A percentile compares a stretch with the other conserved stretches of the same genome.
Evolutionary conservation across 495 filamentous ascomycete species (phyloP).

Genomic region (Neurospora sp.): DNA sequence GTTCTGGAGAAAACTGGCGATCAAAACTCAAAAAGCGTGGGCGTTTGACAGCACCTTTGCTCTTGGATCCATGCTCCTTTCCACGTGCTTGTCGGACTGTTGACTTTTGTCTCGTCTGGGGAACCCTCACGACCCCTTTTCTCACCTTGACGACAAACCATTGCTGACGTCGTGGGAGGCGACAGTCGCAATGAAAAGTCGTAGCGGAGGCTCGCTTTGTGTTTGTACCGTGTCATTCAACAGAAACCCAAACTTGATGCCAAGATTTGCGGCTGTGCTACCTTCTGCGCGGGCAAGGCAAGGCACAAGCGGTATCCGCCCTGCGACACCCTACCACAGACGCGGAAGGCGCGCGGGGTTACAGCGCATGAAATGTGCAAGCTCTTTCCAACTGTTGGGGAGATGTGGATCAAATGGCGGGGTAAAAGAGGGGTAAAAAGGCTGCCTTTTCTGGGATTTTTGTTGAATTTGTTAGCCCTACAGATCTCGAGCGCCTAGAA

Average conservation of each 20-base stretch:
- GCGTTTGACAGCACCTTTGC: not conserved
- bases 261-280: not conserved
- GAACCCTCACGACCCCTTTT: not conserved
- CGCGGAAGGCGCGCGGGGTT: not conserved
- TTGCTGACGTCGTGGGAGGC: not conserved
- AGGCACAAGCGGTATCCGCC: not conserved
- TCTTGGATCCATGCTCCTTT: not conserved
- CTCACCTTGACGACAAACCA: not conserved
- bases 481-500: not conserved
- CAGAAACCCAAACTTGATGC: not conserved
- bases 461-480: conserved; percentile 1
- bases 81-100: not conserved
- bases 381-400: conserved; percentile 12
- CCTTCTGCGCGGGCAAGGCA: not conserved
- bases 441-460: not conserved
- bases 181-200: too few species aligned
- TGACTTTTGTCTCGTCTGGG: not conserved
- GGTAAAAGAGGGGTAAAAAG: conserved; percentile 3
- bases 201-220: not conserved
- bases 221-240: not conserved
- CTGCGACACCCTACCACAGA: not conserved
- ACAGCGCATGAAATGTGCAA: conserved; percentile 10
- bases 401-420: conserved; percentile 6
- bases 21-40: not conserved
- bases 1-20: not conserved